phyloP scores from a whole-genome alignment of 495 filamentous ascomycete species.

The Pyrenula massariospora region DNA sequence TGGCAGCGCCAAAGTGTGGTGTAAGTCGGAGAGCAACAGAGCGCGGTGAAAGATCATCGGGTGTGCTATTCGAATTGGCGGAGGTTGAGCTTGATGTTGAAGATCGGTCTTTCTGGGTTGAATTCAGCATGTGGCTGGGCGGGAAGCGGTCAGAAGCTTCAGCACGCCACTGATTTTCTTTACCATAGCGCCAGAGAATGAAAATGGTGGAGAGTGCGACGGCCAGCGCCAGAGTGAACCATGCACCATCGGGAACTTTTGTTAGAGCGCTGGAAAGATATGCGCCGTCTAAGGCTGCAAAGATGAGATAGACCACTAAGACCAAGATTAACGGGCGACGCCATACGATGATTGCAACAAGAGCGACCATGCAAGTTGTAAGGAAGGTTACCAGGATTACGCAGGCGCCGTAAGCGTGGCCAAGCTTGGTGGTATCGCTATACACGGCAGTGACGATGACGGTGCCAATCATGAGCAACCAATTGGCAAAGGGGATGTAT shows the following conservation, averaged over 20 bases:
- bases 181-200: slow-evolving; percentile 58
- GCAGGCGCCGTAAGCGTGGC: slow-evolving; percentile 41
- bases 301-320: slow-evolving; percentile 41
- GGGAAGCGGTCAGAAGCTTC: slow-evolving; percentile 43
- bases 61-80: not conserved
- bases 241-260: slow-evolving; percentile 55
- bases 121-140: slow-evolving; percentile 27
- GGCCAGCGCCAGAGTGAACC: slow-evolving; percentile 53
- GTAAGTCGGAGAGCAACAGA: slow-evolving; percentile 13
- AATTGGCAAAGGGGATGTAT: slow-evolving; percentile 55
- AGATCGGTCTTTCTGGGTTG: not conserved
- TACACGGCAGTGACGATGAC: slow-evolving; percentile 55
- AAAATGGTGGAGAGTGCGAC: slow-evolving; percentile 41
- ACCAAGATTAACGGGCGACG: slow-evolving; percentile 38
- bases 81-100: not conserved
- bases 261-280: slow-evolving; percentile 50
- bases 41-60: not conserved
- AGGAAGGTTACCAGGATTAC: slow-evolving; percentile 60
- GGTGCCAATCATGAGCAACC: slow-evolving; percentile 53
- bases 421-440: slow-evolving; percentile 37
- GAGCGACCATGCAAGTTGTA: slow-evolving; percentile 51
- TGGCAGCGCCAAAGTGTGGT: slow-evolving; percentile 29
- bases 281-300: slow-evolving; percentile 44
- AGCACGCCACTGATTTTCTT: slow-evolving; percentile 53
- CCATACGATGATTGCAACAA: slow-evolving; percentile 54